Conservation (phyloP, 2,329 filamentous ascomycete species). For the Teratosphaeria pseudoeucalypti region DNA sequence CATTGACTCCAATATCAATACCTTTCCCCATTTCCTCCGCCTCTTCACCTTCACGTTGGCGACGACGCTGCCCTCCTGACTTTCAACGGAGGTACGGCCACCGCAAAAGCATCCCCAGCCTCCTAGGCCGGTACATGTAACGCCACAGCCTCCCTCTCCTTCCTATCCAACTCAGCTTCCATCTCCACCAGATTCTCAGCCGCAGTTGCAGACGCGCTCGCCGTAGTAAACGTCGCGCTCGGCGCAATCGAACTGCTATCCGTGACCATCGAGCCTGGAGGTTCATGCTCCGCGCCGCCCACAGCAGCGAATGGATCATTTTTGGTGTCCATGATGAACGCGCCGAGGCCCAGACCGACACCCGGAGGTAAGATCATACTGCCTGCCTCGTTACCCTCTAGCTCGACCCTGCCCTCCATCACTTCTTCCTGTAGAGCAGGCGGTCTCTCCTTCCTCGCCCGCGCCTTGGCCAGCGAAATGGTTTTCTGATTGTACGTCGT, state of each 20-base stretch:
- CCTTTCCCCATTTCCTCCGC: too few species aligned
- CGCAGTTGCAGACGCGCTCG: neutral
- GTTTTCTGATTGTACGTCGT: constrained; percentile 97
- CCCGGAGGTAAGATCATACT: neutral
- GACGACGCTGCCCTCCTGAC: neutral
- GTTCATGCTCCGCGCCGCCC: neutral
- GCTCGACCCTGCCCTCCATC: constrained; percentile 14
- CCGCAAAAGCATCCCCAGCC: neutral
- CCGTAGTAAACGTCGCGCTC: neutral
- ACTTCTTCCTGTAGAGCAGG: constrained; percentile 65
- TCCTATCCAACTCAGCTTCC: neutral
- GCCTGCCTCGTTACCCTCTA: constrained; percentile 5
- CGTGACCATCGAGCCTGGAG: too few species aligned
- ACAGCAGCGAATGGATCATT: neutral
- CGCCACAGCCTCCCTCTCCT: neutral
- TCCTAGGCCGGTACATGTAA: neutral
- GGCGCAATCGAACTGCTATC: neutral
- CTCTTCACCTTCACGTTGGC: neutral
- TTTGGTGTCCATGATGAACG: neutral
- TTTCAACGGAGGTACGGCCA: neutral
- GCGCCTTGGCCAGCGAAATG: constrained; percentile 81
- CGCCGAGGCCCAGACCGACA: neutral
- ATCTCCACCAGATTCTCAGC: neutral
- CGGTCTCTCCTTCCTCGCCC: constrained; percentile 76
- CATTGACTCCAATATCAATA: neutral